Evolutionary conservation across 148 eudicot species (phyloP).

Genomic region (Fagopyrum esculentum): DNA sequence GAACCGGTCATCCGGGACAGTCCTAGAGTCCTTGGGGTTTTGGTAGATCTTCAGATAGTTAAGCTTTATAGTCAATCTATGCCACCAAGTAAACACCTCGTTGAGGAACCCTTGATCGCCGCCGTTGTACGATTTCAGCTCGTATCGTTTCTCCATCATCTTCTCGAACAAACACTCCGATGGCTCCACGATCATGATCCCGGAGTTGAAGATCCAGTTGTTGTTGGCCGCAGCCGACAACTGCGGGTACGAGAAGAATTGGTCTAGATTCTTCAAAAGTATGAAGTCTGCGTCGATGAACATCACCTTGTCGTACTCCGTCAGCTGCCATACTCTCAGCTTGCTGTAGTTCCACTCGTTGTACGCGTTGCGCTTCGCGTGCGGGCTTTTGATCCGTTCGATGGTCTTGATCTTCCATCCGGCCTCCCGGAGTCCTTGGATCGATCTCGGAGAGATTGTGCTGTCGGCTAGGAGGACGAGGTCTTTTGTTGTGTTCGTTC

Average conservation of each 20-base stretch:
- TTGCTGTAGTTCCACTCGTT: conserved; percentile 81
- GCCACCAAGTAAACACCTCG: conserved; percentile 75
- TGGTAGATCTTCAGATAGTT: conserved; percentile 42
- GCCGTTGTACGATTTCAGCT: conserved; percentile 51
- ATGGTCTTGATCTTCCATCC: conserved; percentile 59
- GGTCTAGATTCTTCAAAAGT: conserved; percentile 43
- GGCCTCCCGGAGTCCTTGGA: conserved; percentile 37
- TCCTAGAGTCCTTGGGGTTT: conserved; percentile 9
- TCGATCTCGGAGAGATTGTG: conserved; percentile 36
- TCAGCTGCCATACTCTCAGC: conserved; percentile 59
- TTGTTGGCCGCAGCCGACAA: conserved; percentile 46
- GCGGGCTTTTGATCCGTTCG: conserved; percentile 51
- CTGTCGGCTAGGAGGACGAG: conserved; percentile 60
- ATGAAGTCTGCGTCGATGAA: conserved; percentile 65
- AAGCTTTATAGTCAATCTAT: conserved; percentile 31
- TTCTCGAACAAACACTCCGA: conserved; percentile 46
- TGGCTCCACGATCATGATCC: conserved; percentile 65
- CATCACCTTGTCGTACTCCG: conserved; percentile 51
- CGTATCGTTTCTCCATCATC: conserved; percentile 35
- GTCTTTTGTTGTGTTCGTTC: conserved; percentile 53
- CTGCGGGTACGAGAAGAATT: conserved; percentile 48
- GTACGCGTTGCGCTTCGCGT: conserved; percentile 34
- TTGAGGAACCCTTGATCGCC: conserved; percentile 80
- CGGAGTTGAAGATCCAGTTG: conserved; percentile 52
- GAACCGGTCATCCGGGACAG: conserved; percentile 26